Conservation (phyloP, 2,329 filamentous ascomycete genomes). For the Trichoderma koningiopsis region DNA sequence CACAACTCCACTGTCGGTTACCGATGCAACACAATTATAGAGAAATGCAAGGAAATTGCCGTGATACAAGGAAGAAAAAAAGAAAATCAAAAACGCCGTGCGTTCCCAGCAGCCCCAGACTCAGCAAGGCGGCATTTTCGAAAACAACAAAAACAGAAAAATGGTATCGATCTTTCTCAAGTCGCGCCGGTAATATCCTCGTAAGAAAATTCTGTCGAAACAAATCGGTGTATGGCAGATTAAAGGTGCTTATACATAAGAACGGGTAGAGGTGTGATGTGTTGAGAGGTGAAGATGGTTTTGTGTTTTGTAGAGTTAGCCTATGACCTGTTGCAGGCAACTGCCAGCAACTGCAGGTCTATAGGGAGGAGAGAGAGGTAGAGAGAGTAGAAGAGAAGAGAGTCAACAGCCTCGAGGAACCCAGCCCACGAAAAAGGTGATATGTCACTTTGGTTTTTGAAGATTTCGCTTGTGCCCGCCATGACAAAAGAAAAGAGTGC, state of each 20-base stretch:
- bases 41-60: slow-evolving; percentile 29
- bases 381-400: slow-evolving; percentile 23
- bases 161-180: slow-evolving; percentile 52
- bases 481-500: slow-evolving; percentile 49
- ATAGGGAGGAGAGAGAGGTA: not conserved
- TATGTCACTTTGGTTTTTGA: slow-evolving; percentile 44
- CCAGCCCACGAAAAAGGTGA: slow-evolving; percentile 43
- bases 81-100: slow-evolving; percentile 39
- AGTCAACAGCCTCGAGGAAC: slow-evolving; percentile 39
- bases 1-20: slow-evolving; percentile 30
- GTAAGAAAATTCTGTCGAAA: slow-evolving; percentile 45
- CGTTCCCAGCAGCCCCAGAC: slow-evolving; percentile 46
- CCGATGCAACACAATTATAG: slow-evolving; percentile 26
- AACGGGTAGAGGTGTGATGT: slow-evolving; percentile 32
- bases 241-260: slow-evolving; percentile 54
- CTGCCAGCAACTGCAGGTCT: slow-evolving; percentile 34
- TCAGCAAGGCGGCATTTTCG: slow-evolving; percentile 38
- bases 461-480: slow-evolving; percentile 48
- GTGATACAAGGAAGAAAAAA: slow-evolving; percentile 42
- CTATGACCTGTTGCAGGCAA: slow-evolving; percentile 25
- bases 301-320: slow-evolving; percentile 30
- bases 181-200: slow-evolving; percentile 44
- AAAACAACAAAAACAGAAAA: slow-evolving; percentile 41
- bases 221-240: slow-evolving; percentile 44
- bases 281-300: slow-evolving; percentile 7